Evolutionary conservation across 805 yeast genomes (phyloP).

Genomic region (Zygoascus flipseniorum): DNA sequence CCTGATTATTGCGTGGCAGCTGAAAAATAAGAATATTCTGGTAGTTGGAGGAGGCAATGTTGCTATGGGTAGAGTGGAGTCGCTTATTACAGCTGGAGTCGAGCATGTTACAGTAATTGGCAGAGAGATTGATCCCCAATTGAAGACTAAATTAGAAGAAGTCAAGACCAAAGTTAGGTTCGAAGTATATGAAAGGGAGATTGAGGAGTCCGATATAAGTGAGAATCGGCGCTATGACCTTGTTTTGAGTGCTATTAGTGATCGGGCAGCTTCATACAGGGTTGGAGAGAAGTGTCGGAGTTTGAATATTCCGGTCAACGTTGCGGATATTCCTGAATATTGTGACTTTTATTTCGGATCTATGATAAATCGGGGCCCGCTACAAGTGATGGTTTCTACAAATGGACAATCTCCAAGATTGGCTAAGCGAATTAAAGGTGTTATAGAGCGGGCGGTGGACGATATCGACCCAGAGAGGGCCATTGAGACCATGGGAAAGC

Average conservation of each 20-base stretch:
- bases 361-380: slow-evolving; percentile 59
- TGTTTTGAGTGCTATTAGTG: slow-evolving; percentile 56
- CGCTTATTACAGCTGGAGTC: slow-evolving; percentile 62
- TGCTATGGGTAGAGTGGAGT: slow-evolving; percentile 60
- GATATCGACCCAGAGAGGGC: slow-evolving; percentile 43
- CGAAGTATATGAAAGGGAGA: slow-evolving; percentile 3
- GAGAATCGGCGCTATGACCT: slow-evolving; percentile 39
- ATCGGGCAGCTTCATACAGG: slow-evolving; percentile 43
- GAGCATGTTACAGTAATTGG: slow-evolving; percentile 50
- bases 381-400: slow-evolving; percentile 76
- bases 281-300: slow-evolving; percentile 46
- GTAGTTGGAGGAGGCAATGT: slow-evolving; percentile 67
- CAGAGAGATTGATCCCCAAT: slow-evolving; percentile 27
- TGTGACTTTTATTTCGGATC: slow-evolving; percentile 87
- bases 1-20: slow-evolving; percentile 11
- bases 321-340: slow-evolving; percentile 75
- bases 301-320: slow-evolving; percentile 52
- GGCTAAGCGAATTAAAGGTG: slow-evolving; percentile 52
- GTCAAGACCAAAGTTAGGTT: slow-evolving; percentile 1
- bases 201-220: slow-evolving; percentile 13
- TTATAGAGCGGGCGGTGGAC: slow-evolving; percentile 38
- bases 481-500: slow-evolving; percentile 48
- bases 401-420: slow-evolving; percentile 77
- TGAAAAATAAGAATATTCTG: slow-evolving; percentile 46
- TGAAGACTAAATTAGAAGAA: slow-evolving; percentile 47